Evolutionary conservation across 1,139 yeast genomes (phyloP).

Genomic region (Saccharomyces hybrid): DNA sequence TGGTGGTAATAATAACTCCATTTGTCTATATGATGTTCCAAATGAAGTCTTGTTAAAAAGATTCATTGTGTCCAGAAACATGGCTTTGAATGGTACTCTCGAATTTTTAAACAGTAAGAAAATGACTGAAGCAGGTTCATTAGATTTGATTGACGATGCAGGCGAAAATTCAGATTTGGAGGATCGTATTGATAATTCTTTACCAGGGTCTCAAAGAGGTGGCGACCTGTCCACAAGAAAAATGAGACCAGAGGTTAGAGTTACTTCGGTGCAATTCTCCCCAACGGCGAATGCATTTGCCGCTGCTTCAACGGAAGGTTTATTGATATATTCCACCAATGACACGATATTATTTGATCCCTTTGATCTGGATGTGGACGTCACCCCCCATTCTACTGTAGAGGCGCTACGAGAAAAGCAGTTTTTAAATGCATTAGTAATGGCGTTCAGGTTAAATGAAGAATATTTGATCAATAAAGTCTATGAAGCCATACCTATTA

Average conservation of each 20-base stretch:
- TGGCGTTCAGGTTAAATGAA: conserved; percentile 93
- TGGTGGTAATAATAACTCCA: conserved; percentile 87
- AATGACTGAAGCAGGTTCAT: conserved; percentile 83
- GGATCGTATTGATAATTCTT: conserved; percentile 62
- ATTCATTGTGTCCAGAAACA: conserved; percentile 78
- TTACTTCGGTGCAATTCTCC: conserved; percentile 69
- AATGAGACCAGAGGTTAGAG: conserved; percentile 72
- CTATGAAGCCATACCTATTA: conserved; percentile 69
- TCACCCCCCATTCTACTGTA: conserved; percentile 72
- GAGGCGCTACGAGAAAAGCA: conserved; percentile 61
- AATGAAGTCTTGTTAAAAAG: conserved; percentile 80
- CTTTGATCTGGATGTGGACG: conserved; percentile 85
- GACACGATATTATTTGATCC: conserved; percentile 80
- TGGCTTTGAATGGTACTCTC: conserved; percentile 86
- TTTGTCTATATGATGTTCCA: conserved; percentile 82
- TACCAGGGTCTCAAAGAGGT: conserved; percentile 80
- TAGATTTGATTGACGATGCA: conserved; percentile 71
- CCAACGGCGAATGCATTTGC: conserved; percentile 91
- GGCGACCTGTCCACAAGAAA: conserved; percentile 83
- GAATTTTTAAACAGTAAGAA: conserved; percentile 69
- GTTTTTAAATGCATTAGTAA: conserved; percentile 72
- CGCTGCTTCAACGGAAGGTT: conserved; percentile 93
- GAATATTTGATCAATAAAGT: conserved; percentile 61
- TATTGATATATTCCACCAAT: conserved; percentile 75
- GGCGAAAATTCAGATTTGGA: conserved; percentile 86